Evolutionary conservation across 768 basidiomycete species (phyloP).

Genomic region (Gymnopilus dilepis): DNA sequence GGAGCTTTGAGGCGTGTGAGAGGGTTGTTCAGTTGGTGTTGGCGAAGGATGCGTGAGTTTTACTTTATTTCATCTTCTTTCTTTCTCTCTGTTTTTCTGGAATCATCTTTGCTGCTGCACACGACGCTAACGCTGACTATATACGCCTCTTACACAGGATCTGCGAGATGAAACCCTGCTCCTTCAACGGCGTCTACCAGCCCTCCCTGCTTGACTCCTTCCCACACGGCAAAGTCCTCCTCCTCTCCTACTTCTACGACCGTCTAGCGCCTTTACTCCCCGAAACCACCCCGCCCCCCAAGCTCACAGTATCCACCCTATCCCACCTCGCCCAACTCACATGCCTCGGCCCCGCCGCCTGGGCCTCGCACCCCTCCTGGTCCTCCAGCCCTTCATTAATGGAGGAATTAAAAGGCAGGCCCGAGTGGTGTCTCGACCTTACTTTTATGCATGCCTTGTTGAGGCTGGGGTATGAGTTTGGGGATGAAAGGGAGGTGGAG

Average conservation of each 20-base stretch:
- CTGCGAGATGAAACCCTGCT: constrained; percentile 92
- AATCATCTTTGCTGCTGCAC: too few species aligned
- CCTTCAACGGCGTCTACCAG: constrained; percentile 98
- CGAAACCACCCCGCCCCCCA: constrained; percentile 7
- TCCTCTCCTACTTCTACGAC: constrained; percentile 99
- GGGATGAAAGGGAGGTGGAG: constrained; percentile 63
- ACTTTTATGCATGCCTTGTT: constrained; percentile 94
- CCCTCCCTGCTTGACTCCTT: constrained; percentile 91
- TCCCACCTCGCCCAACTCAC: constrained; percentile 69
- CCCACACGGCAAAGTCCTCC: constrained; percentile 80
- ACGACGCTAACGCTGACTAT: too few species aligned
- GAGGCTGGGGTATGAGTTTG: constrained; percentile 90
- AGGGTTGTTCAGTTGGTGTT: constrained; percentile 85
- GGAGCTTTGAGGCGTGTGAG: constrained; percentile 86
- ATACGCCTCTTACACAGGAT: constrained; percentile 47
- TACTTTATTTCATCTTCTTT: neutral
- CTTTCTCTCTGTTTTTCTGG: too few species aligned
- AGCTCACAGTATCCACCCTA: constrained; percentile 60
- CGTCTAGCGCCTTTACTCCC: constrained; percentile 80
- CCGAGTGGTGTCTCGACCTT: constrained; percentile 95
- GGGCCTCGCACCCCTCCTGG: constrained; percentile 54
- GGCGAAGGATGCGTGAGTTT: constrained; percentile 90
- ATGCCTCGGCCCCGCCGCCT: constrained; percentile 69
- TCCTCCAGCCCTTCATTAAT: constrained; percentile 38
- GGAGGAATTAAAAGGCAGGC: constrained; percentile 77